phyloP scores from a whole-genome alignment of 805 yeast genomes.

The Kodamaea nitidulidarum region DNA sequence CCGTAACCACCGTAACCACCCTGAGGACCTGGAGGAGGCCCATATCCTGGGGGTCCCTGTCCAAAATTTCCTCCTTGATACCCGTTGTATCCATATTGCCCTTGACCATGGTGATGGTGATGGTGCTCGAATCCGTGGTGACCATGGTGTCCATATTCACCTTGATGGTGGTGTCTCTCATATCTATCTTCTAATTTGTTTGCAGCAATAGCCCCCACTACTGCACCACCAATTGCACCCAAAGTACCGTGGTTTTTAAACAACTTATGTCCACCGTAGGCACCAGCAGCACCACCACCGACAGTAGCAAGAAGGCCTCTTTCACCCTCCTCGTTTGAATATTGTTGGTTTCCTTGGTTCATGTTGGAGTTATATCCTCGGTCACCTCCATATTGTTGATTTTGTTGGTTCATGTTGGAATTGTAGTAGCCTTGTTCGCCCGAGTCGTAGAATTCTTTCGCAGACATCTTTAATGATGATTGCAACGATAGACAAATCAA shows the following conservation, averaged over 20 bases:
- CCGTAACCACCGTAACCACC: background rate
- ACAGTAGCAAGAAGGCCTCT: constrained; percentile 25
- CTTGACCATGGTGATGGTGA: too few relatives aligned
- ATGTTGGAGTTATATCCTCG: constrained; percentile 25
- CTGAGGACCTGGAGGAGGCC: too few relatives aligned
- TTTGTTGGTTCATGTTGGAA: constrained; percentile 19
- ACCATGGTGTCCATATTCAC: constrained; percentile 3
- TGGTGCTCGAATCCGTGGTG: too few relatives aligned
- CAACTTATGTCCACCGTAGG: constrained; percentile 25
- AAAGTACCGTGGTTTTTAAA: constrained; percentile 23
- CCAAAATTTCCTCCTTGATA: background rate
- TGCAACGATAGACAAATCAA: too few relatives aligned
- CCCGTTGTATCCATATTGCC: background rate
- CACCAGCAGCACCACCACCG: constrained; percentile 31
- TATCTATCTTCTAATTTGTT: constrained; percentile 23
- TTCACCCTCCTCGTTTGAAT: constrained; percentile 23
- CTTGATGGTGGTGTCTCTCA: constrained; percentile 12
- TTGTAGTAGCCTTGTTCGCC: constrained; percentile 17
- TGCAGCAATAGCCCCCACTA: constrained; percentile 28
- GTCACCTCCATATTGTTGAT: background rate
- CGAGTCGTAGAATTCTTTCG: constrained; percentile 26
- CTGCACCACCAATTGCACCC: constrained; percentile 28
- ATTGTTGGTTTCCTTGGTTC: constrained; percentile 25
- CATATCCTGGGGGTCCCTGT: too few relatives aligned
- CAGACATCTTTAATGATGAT: constrained; percentile 18